These are phyloP conservation scores for Lasiodiplodia gonubiensis DNA, from an alignment of 2,329 filamentous ascomycete genomes.

Conservation along the genomic window DNA sequence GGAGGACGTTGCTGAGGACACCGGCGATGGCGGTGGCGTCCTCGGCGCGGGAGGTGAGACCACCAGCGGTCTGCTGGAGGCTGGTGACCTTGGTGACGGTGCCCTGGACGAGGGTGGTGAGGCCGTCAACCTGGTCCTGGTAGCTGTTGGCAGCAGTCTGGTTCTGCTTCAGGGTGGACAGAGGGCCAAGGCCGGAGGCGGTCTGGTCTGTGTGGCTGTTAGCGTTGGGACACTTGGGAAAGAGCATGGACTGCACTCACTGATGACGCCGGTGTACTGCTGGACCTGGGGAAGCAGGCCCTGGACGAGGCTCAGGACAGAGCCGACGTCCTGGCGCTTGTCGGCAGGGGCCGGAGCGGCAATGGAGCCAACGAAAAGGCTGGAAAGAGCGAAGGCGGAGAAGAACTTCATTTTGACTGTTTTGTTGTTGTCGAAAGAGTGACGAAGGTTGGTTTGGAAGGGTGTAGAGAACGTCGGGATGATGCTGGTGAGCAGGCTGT, in stretches of 20 bases:
- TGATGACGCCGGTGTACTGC: constrained; percentile 7
- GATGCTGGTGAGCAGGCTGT: constrained; percentile 19
- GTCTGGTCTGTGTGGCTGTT: constrained; percentile 1
- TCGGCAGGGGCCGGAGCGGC: constrained; percentile 26
- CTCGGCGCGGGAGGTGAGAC: not conserved
- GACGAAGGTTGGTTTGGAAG: constrained; percentile 1
- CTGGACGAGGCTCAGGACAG: not conserved
- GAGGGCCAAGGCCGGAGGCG: constrained; percentile 1
- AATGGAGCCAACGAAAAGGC: constrained; percentile 26
- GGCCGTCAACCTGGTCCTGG: not conserved
- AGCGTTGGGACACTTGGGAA: not conserved
- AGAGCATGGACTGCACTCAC: constrained; percentile 7
- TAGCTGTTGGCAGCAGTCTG: constrained; percentile 14
- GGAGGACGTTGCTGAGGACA: constrained; percentile 20
- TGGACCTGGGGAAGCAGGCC: not conserved
- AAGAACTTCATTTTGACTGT: constrained; percentile 29
- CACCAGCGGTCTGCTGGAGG: not conserved
- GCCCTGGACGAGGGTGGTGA: constrained; percentile 12
- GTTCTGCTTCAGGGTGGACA: constrained; percentile 20
- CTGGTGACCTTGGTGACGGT: constrained; percentile 11
- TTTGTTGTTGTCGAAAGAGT: constrained; percentile 10
- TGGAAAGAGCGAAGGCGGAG: constrained; percentile 24
- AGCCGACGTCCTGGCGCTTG: constrained; percentile 18
- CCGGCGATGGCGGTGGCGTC: constrained; percentile 15
- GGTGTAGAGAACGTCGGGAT: constrained; percentile 22